These are phyloP conservation scores for Ehretia macrophylla DNA, from an alignment of 257 asterid species.

Conservation along the genomic window DNA sequence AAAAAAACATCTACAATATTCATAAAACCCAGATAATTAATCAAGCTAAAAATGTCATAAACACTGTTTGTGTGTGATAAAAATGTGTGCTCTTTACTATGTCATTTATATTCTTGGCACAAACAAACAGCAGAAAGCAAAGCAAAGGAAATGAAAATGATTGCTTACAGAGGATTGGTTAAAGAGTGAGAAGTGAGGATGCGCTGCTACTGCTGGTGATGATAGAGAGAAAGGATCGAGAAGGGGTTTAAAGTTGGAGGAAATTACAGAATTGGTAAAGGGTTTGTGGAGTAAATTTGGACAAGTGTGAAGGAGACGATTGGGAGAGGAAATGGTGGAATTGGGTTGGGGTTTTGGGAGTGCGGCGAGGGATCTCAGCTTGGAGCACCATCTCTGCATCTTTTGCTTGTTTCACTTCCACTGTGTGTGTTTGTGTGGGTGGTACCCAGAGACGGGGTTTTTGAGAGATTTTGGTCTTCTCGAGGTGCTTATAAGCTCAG, in stretches of 20 bases:
- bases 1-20: background rate
- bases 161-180: slow-evolving; percentile 40
- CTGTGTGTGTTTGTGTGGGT: background rate
- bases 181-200: slow-evolving; percentile 23
- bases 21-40: background rate
- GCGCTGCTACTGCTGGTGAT: slow-evolving; percentile 7
- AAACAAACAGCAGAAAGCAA: background rate
- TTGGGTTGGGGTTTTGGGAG: slow-evolving; percentile 22
- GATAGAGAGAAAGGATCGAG: slow-evolving; percentile 24
- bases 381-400: slow-evolving; percentile 57
- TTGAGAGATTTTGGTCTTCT: background rate
- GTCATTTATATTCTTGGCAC: background rate
- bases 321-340: slow-evolving; percentile 10
- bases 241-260: slow-evolving; percentile 27
- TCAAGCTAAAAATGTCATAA: background rate
- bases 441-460: background rate
- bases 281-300: slow-evolving; percentile 29
- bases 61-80: background rate
- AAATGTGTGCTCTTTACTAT: too few species aligned
- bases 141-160: background rate
- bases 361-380: slow-evolving; percentile 44
- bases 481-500: too few species aligned
- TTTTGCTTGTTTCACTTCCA: slow-evolving; percentile 2
- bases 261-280: slow-evolving; percentile 15
- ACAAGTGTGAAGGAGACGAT: slow-evolving; percentile 36